Evolutionary conservation across 768 basidiomycete genomes (phyloP).

Genomic region (Mrakia gelida): DNA sequence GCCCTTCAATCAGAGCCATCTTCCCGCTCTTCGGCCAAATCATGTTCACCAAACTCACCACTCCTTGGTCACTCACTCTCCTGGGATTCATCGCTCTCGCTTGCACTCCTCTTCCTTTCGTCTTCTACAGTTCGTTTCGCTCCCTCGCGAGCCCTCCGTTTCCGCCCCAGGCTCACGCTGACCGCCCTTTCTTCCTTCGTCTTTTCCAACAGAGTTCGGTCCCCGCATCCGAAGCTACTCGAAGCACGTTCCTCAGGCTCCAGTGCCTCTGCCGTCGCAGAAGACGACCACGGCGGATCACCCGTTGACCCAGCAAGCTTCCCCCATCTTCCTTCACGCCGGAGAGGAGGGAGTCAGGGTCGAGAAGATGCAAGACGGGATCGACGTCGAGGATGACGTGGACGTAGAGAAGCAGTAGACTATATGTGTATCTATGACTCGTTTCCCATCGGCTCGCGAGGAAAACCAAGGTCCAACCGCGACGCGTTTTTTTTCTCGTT

Average conservation of each 20-base stretch:
- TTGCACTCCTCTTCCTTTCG: slow-evolving; percentile 26
- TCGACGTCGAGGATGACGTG: background rate
- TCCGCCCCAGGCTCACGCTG: background rate
- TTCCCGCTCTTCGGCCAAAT: slow-evolving; percentile 25
- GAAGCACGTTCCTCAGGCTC: background rate
- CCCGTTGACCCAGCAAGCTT: background rate
- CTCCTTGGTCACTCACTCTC: slow-evolving; percentile 50
- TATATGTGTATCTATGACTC: background rate
- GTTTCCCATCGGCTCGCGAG: background rate
- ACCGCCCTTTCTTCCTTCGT: background rate
- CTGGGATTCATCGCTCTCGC: slow-evolving; percentile 55
- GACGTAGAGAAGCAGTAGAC: background rate
- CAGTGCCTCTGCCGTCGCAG: background rate
- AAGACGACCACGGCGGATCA: background rate
- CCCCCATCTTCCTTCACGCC: background rate
- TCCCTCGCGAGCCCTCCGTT: background rate
- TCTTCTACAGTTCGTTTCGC: slow-evolving; percentile 24
- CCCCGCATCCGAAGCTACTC: background rate
- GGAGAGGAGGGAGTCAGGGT: background rate
- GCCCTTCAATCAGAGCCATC: too few species aligned
- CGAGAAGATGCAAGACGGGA: background rate
- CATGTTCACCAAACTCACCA: slow-evolving; percentile 56
- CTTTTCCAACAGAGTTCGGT: background rate
- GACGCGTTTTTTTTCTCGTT: background rate
- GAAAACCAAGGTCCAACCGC: background rate